These are phyloP conservation scores for Phytophthora colocasiae DNA, from an alignment of 352 stramenopile genomes.

Conservation along the genomic window DNA sequence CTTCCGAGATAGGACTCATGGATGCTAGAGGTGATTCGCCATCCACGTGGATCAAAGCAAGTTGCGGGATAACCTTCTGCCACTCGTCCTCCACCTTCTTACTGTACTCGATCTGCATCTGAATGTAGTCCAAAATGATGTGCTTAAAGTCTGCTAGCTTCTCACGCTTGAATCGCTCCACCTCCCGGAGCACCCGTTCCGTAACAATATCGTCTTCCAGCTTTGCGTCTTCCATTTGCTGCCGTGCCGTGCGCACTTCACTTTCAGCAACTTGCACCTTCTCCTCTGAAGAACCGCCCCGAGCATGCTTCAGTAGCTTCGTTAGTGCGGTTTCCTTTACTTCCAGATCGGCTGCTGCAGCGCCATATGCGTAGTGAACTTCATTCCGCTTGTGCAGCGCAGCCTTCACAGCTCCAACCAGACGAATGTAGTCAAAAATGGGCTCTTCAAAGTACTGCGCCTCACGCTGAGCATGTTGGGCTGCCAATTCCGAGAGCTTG, in stretches of 20 bases:
- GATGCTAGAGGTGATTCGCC: slow-evolving; percentile 39
- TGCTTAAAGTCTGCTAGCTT: slow-evolving; percentile 96
- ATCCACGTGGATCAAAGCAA: slow-evolving; percentile 80
- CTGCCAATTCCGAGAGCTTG: slow-evolving; percentile 90
- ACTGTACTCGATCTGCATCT: slow-evolving; percentile 98
- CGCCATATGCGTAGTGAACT: slow-evolving; percentile 89
- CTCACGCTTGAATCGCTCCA: slow-evolving; percentile 97
- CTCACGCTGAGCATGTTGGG: slow-evolving; percentile 94
- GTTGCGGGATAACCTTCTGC: slow-evolving; percentile 77
- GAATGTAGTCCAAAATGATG: slow-evolving; percentile 97
- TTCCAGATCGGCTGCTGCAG: slow-evolving; percentile 90
- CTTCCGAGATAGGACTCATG: slow-evolving; percentile 47
- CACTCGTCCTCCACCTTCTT: slow-evolving; percentile 91
- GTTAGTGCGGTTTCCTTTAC: slow-evolving; percentile 66
- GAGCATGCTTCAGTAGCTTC: slow-evolving; percentile 70
- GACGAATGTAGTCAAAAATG: slow-evolving; percentile 96
- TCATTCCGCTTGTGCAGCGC: slow-evolving; percentile 94
- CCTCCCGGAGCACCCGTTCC: slow-evolving; percentile 95
- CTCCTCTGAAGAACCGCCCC: slow-evolving; percentile 61
- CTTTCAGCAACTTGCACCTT: slow-evolving; percentile 91
- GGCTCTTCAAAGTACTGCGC: slow-evolving; percentile 94
- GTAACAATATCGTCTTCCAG: slow-evolving; percentile 95
- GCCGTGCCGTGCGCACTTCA: slow-evolving; percentile 83
- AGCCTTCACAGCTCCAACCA: slow-evolving; percentile 95
- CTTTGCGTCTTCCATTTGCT: slow-evolving; percentile 88